A percentile compares a stretch with the other conserved stretches of the same genome.
These are phyloP conservation scores for Eleusine coracana DNA, from an alignment of 176 grass and related monocot species.

Conservation along the genomic window DNA sequence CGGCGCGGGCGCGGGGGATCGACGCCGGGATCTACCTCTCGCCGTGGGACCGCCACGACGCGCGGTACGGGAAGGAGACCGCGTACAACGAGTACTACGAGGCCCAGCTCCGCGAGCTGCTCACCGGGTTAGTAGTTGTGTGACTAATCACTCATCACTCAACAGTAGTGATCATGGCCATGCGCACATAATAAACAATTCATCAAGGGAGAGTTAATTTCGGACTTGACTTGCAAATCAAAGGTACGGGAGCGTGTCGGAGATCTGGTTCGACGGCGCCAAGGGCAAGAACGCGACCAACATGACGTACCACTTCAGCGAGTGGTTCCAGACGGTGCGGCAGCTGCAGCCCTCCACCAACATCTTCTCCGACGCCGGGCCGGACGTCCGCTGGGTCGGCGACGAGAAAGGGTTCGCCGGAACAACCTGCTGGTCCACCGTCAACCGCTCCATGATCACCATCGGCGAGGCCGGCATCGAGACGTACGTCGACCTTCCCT, in stretches of 20 bases:
- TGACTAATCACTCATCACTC: not conserved
- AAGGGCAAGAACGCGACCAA: constrained; percentile 77
- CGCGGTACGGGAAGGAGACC: constrained; percentile 61
- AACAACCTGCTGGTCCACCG: constrained; percentile 81
- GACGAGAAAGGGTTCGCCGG: constrained; percentile 88
- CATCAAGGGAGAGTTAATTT: not conserved
- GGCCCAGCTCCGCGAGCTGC: constrained; percentile 81
- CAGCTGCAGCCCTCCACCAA: constrained; percentile 85
- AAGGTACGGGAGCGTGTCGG: constrained; percentile 69
- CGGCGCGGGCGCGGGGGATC: constrained; percentile 41
- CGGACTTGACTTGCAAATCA: not conserved
- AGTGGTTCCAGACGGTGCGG: constrained; percentile 88
- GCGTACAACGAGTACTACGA: constrained; percentile 95
- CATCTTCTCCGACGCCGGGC: constrained; percentile 95
- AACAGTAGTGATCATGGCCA: no score
- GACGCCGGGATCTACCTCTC: constrained; percentile 85
- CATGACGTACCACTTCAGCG: constrained; percentile 92
- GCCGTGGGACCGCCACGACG: constrained; percentile 92
- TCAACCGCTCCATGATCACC: constrained; percentile 72
- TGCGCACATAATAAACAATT: not conserved
- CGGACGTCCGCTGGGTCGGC: constrained; percentile 90
- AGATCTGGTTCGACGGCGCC: constrained; percentile 98
- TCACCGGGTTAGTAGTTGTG: constrained; percentile 58
- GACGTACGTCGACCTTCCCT: constrained; percentile 39
- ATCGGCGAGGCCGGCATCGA: constrained; percentile 76